Evolutionary conservation across 805 yeast species (phyloP).

Genomic region (Candida krabiensis): DNA sequence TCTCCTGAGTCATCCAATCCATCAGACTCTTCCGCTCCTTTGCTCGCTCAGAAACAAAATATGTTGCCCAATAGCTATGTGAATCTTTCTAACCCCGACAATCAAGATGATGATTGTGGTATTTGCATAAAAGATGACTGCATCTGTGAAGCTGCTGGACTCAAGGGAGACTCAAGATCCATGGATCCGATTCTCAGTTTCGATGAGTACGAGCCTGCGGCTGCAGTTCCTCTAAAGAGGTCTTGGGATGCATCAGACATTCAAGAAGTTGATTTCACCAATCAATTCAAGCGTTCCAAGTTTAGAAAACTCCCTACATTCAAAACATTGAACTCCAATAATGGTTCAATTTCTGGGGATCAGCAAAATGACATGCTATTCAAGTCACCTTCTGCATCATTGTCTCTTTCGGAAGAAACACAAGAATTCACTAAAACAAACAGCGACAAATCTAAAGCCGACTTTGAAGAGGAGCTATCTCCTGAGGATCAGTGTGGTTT

Average conservation of each 20-base stretch:
- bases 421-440: conserved; percentile 12
- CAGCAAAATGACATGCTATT: conserved; percentile 25
- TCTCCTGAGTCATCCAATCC: conserved; percentile 54
- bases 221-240: conserved; percentile 62
- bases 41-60: conserved; percentile 3
- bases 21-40: conserved; percentile 37
- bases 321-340: conserved; percentile 20
- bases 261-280: conserved; percentile 59
- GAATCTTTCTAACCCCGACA: background rate
- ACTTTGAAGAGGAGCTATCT: conserved; percentile 43
- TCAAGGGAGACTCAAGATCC: conserved; percentile 28
- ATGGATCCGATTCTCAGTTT: conserved; percentile 9
- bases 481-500: conserved; percentile 81
- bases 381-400: conserved; percentile 23
- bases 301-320: conserved; percentile 24
- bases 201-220: conserved; percentile 51
- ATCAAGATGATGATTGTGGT: conserved; percentile 48
- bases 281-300: conserved; percentile 34
- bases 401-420: conserved; percentile 17
- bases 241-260: conserved; percentile 22
- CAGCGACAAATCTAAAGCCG: conserved; percentile 25
- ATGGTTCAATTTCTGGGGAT: background rate
- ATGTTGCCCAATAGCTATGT: conserved; percentile 17
- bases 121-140: conserved; percentile 71
- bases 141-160: conserved; percentile 56